Evolutionary conservation across 331 rosid species (phyloP).

Genomic region (Malus hybrid): DNA sequence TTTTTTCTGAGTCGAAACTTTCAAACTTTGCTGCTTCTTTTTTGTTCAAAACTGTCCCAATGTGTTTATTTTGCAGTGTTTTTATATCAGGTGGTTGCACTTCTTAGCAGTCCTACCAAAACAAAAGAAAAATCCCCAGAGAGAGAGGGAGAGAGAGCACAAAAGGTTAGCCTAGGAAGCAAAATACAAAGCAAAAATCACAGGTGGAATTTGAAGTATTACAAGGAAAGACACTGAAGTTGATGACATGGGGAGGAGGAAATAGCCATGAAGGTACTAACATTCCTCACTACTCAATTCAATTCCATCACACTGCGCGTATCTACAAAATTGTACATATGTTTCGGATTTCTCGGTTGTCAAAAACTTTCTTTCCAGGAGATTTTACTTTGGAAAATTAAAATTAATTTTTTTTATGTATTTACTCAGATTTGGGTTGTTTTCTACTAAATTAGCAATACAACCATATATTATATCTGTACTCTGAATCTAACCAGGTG

Average conservation of each 20-base stretch:
- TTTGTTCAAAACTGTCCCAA: not conserved
- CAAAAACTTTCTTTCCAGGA: not conserved
- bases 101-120: not conserved
- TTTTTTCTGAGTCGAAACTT: not conserved
- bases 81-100: not conserved
- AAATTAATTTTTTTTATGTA: too few relatives aligned
- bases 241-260: not conserved
- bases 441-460: not conserved
- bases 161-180: not conserved
- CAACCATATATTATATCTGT: not conserved
- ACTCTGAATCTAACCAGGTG: not conserved
- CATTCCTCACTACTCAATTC: not conserved
- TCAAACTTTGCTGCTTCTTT: not conserved
- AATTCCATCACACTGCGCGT: not conserved
- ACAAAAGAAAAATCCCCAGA: not conserved
- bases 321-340: not conserved
- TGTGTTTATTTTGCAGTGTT: not conserved
- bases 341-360: not conserved
- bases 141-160: not conserved
- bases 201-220: not conserved
- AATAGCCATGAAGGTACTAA: conserved; percentile 18
- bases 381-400: not conserved
- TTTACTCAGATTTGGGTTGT: not conserved
- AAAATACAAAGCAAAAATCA: not conserved
- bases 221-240: conserved; percentile 1